Evolutionary conservation across 306 rosid genomes (phyloP).

Genomic region (Acacia confusa): DNA sequence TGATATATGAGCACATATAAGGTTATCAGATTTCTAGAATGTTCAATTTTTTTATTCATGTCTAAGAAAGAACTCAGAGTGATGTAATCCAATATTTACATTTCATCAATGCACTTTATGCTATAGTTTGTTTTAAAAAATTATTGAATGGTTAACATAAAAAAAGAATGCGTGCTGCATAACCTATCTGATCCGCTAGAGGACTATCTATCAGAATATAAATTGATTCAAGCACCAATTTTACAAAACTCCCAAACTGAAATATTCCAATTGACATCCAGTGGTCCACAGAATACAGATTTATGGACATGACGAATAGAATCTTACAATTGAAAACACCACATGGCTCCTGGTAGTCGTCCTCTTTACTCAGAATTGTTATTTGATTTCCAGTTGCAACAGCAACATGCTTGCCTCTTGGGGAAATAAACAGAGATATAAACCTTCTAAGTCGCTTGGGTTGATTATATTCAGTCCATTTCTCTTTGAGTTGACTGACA

Average conservation of each 20-base stretch:
- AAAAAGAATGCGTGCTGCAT: background rate
- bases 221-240: background rate
- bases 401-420: conserved; percentile 73
- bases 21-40: background rate
- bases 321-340: conserved; percentile 70
- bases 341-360: conserved; percentile 67
- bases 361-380: conserved; percentile 72
- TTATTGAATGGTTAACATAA: background rate
- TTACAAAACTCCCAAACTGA: background rate
- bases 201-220: background rate
- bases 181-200: background rate
- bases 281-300: background rate
- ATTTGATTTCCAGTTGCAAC: conserved; percentile 88
- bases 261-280: conserved; percentile 1
- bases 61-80: background rate
- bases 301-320: conserved; percentile 6
- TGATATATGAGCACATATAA: background rate
- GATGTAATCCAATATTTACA: background rate
- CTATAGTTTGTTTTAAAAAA: background rate
- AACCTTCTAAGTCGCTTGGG: conserved; percentile 57
- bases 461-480: conserved; percentile 67
- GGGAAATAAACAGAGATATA: conserved; percentile 69
- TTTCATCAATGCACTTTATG: background rate
- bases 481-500: conserved; percentile 68
- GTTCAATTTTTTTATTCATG: background rate